Evolutionary conservation across 1,284 basidiomycete genomes (phyloP), one percentile per base, ranked within the genome.

Genomic region (Stereum hirsutum): DNA sequence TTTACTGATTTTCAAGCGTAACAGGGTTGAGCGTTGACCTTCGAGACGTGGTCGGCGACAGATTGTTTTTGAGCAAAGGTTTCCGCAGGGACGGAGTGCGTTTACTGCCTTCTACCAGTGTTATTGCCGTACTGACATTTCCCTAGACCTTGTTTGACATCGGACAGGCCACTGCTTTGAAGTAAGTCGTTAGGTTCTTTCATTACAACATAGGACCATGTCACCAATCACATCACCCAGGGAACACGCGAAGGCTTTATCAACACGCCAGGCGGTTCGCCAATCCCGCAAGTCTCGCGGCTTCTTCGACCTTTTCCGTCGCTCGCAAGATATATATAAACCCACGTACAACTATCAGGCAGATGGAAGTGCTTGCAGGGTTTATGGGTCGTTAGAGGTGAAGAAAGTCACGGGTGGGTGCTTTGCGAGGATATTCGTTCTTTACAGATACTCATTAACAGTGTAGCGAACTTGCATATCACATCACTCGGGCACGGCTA

Each of bases 401-500:
- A 97, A 95, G 63, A 87, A 91, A 52, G 92, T 97, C 1, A 97
- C 92, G 7, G 85, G 81, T 79, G 20, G 23, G 45, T 21, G 36
- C 14, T 31, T 17, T 26, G 31, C 30, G 8, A 35, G 34, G 34
- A 33, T 25, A 32, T 42, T 23, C 4, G 5, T 19, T 19, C n/a
- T 10, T 7, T 1, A 20, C 11, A n/a, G 15, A 19, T 10, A n/a
- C 21, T n/a, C n/a, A n/a, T n/a, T n/a, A n/a, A n/a, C n/a, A 28
- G 20, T 14, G 19, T 43, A 78, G 90, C 87, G 4, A 93, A 94
- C 56, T 59, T 93, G 38, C 90, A 94, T 54, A 73, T 93, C 39
- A 97, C 95, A 4, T 93, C 91, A 0, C 71, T 94, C 1, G 95
- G 95, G 0, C 94, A 98, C 60, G 95, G 94, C 12, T 99, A 98